Percentiles rank a stretch among this genome's conserved stretches.
Conservation (phyloP, 768 basidiomycete species). For the Pleurotus djamor region DNA sequence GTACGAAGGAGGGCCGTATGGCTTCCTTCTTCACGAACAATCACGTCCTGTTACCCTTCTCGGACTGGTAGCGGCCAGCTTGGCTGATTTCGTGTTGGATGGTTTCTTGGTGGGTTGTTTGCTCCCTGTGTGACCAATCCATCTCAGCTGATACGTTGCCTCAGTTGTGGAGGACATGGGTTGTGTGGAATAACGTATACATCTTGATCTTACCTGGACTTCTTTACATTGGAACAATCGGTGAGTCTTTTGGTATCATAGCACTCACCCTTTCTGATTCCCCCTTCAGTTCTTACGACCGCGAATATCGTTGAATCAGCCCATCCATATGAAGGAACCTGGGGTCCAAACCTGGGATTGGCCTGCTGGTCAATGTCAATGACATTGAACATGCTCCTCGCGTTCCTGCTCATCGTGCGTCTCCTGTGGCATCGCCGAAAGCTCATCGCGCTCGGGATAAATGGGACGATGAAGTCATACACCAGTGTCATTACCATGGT, state of each 20-base stretch:
- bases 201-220: neutral
- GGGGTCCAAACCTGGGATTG: neutral
- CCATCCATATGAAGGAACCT: neutral
- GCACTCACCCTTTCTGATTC: too few relatives aligned
- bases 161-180: neutral
- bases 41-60: neutral
- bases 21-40: conserved; percentile 1
- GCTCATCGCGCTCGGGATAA: neutral
- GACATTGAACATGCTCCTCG: conserved; percentile 1
- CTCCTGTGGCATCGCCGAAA: neutral
- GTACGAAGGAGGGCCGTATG: neutral
- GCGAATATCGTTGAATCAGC: neutral
- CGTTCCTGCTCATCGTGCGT: neutral
- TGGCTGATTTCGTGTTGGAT: neutral
- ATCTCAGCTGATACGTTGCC: neutral
- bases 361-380: conserved; percentile 1
- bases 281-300: neutral
- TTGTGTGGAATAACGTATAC: neutral
- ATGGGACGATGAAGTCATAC: neutral
- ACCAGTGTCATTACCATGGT: neutral
- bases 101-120: neutral
- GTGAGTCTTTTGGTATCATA: neutral
- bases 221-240: neutral
- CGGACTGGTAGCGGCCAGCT: neutral
- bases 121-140: neutral